Conservation (phyloP, 331 rosid genomes). For the Quercus lobata region DNA sequence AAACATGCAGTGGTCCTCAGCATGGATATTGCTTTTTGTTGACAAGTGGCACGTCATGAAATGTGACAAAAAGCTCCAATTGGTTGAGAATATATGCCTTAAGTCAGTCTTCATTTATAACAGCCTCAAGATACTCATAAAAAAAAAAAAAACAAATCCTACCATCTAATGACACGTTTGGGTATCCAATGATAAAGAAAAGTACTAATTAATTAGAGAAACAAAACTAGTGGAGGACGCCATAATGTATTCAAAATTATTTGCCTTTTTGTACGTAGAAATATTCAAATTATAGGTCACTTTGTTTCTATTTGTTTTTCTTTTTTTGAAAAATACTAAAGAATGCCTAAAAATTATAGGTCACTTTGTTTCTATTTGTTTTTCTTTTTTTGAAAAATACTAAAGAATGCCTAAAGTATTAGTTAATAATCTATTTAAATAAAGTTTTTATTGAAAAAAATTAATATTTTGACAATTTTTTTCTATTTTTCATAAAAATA, state of each 20-base stretch:
- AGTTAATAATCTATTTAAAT: too few species aligned
- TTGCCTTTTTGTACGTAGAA: not conserved
- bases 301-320: not conserved
- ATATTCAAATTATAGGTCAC: not conserved
- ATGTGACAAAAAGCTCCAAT: not conserved
- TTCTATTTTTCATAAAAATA: rapidly evolving
- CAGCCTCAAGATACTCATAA: not conserved
- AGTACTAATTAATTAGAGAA: not conserved
- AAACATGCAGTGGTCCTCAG: not conserved
- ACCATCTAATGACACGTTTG: not conserved
- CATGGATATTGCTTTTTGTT: not conserved
- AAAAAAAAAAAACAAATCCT: not conserved
- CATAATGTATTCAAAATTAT: not conserved
- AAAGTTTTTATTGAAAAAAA: too few species aligned
- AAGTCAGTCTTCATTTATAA: not conserved
- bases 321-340: rapidly evolving
- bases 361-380: not conserved
- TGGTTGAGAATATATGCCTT: not conserved
- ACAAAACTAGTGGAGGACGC: not conserved
- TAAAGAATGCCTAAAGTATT: too few species aligned
- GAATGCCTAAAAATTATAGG: too few species aligned
- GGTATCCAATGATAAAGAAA: not conserved
- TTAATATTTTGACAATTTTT: too few species aligned
- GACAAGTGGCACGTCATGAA: not conserved
- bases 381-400: rapidly evolving